phyloP scores from a whole-genome alignment of 148 eudicot species.

The Arbutus unedo region DNA sequence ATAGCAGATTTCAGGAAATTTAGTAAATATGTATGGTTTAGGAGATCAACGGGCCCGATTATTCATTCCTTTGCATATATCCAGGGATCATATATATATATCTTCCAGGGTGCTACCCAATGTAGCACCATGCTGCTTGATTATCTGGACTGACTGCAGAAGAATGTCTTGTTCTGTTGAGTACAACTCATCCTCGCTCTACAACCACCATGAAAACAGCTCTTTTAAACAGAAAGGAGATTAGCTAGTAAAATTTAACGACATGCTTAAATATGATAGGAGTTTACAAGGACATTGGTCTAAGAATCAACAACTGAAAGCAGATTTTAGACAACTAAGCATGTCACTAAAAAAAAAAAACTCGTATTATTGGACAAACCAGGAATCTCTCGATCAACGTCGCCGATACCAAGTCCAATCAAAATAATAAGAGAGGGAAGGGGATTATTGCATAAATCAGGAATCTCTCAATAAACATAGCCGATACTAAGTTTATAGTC shows the following conservation, averaged over 20 bases:
- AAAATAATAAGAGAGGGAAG: no score
- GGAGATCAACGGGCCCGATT: neutral
- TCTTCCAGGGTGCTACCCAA: neutral
- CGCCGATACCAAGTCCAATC: no score
- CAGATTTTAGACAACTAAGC: no score
- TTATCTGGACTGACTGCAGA: constrained; percentile 61
- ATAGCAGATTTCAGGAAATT: neutral
- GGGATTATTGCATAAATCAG: no score
- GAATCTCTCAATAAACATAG: no score
- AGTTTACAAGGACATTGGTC: neutral
- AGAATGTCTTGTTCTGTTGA: constrained; percentile 75
- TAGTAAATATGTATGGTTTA: neutral
- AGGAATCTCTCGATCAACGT: no score
- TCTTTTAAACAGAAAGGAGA: no score
- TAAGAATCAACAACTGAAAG: neutral
- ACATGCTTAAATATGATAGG: no score
- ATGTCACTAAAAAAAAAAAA: no score
- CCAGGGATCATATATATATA: neutral
- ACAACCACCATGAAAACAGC: neutral
- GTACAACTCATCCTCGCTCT: constrained; percentile 67
- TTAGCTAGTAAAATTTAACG: no score
- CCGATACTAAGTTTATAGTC: no score
- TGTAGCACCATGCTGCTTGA: constrained; percentile 65
- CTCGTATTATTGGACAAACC: no score
- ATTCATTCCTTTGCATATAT: neutral